Evolutionary conservation across 164 flowering plant species (phyloP).

Genomic region (Berberis thunbergii): DNA sequence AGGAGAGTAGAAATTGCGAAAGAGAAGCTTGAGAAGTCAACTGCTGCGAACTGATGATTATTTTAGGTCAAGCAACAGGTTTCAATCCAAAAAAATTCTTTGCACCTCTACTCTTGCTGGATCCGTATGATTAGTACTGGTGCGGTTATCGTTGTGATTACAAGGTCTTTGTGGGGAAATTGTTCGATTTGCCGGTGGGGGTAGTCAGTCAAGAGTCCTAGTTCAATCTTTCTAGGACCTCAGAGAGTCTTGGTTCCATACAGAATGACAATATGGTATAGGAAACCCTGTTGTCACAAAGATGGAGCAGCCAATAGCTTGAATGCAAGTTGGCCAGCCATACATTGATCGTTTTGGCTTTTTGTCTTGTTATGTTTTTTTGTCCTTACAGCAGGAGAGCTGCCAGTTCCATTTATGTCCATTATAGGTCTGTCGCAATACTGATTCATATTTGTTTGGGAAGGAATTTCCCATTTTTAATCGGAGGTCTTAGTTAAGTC

Average conservation of each 20-base stretch:
- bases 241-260: constrained; percentile 3
- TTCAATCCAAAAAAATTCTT: constrained; percentile 2
- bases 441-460: constrained; percentile 14
- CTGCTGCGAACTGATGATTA: constrained; percentile 36
- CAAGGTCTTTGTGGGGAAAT: constrained; percentile 1
- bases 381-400: background rate
- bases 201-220: constrained; percentile 12
- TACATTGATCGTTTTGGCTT: background rate
- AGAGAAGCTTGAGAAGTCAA: constrained; percentile 74
- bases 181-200: constrained; percentile 12
- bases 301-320: background rate
- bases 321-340: background rate
- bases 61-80: background rate
- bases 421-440: background rate
- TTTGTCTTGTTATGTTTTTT: constrained; percentile 8
- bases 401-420: background rate
- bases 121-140: constrained; percentile 12
- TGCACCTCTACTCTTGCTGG: constrained; percentile 13
- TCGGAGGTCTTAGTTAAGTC: constrained; percentile 10
- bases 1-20: constrained; percentile 85
- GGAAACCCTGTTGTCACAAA: background rate
- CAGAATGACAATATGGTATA: background rate
- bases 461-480: constrained; percentile 8
- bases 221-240: background rate
- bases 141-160: constrained; percentile 11